Base-by-base conservation (phyloP, 1,139 yeast species). In the Zygoascus meyerae region DNA sequence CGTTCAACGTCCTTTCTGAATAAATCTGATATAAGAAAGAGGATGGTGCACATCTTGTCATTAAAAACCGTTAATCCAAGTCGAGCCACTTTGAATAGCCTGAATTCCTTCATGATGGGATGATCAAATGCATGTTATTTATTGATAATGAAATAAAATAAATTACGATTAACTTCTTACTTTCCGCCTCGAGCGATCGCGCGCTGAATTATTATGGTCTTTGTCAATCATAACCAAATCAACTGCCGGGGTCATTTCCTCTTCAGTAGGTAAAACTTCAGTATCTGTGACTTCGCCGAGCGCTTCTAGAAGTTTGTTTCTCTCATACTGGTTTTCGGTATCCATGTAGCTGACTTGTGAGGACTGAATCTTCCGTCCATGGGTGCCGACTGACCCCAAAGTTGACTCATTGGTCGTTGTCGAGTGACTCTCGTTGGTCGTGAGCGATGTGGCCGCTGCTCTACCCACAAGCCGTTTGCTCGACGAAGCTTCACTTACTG, bases 11-110 rank as follows among this genome's bases (percentile, higher is more conserved):
- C 55, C 5, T 59, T 57, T 28, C 57, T 66, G 6, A 52, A 52
- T 42, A 64, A 44, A 64, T 72, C 10, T 65, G 72, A 35, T 3
- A 75, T 87, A 7, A 75, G 79, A 48, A 74, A 73, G 53, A 81
- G 83, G 49, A 64, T 86, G 40, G 76, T 80, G 2, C 63, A 64
- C 46, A 58, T 86, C 5, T 70, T 74, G 18, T 65, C 70, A 3
- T 56, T 66, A 2, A 64, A 72, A 17, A 75, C 73, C 40, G 77
- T 77, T 7, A 85, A 86, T 52, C 95, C 95, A 0, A 81, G 90
- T 50, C 68, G 96, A 46, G 79, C 85, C 26, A 83, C 94, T 0
- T 66, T 86, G 36, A 92, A 84, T 46, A 45, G 63, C 2, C 56
- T 59, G 17, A 60, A 60, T 31, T 44, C 62, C 2, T 65, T 52